These are phyloP conservation scores for Elongisporangium prolatum DNA, from an alignment of 352 stramenopile genomes.

Conservation along the genomic window DNA sequence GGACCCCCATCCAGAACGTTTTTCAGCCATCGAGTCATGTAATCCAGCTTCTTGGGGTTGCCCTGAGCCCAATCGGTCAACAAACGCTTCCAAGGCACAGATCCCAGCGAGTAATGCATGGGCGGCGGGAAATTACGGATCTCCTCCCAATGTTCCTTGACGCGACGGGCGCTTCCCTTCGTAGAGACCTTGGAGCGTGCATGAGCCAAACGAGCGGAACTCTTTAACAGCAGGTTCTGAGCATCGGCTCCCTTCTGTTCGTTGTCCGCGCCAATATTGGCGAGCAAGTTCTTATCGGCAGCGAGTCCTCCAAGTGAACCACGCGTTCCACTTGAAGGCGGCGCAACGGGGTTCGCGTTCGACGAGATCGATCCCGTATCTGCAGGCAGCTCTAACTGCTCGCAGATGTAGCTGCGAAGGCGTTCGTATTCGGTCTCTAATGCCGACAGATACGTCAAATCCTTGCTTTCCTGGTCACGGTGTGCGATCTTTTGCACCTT, in stretches of 20 bases:
- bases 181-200: conserved; percentile 66
- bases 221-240: conserved; percentile 71
- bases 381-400: conserved; percentile 62
- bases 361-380: conserved; percentile 51
- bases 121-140: conserved; percentile 80
- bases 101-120: conserved; percentile 82
- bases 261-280: conserved; percentile 23
- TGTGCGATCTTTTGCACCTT: conserved; percentile 85
- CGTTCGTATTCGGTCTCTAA: conserved; percentile 85
- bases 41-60: conserved; percentile 89
- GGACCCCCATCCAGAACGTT: conserved; percentile 82
- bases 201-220: conserved; percentile 50
- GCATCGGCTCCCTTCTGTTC: conserved; percentile 59
- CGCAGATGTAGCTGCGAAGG: conserved; percentile 73
- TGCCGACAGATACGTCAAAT: conserved; percentile 74
- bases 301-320: conserved; percentile 28
- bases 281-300: conserved; percentile 36
- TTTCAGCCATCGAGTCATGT: conserved; percentile 88
- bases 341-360: conserved; percentile 10
- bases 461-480: conserved; percentile 82
- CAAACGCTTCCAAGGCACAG: conserved; percentile 82
- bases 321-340: conserved; percentile 7
- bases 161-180: conserved; percentile 72
- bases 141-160: conserved; percentile 88
- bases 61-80: conserved; percentile 84